Percentiles rank a stretch among this genome's conserved stretches.
Conservation (phyloP, 139 green algal species). For the Volvox reticuliferus region DNA sequence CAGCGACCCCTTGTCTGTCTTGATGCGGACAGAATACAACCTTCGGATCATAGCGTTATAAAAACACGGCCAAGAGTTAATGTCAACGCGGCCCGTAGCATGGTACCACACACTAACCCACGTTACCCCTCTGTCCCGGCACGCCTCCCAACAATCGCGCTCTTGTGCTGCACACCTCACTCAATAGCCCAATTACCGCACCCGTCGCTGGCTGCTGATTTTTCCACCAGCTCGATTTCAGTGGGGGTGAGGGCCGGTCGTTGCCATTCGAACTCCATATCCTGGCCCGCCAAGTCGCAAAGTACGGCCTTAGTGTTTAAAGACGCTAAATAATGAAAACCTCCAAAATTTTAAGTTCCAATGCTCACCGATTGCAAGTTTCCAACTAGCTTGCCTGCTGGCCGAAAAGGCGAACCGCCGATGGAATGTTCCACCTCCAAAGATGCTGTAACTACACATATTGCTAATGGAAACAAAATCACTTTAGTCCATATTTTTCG, state of each 20-base stretch:
- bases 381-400: conserved; percentile 12
- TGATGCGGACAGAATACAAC: conserved; percentile 4
- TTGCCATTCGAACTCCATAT: conserved; percentile 6
- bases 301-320: neutral
- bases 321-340: neutral
- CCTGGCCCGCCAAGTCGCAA: neutral
- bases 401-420: neutral
- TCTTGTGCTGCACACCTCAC: too few relatives aligned
- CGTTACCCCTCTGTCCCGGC: too few relatives aligned
- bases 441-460: neutral
- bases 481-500: neutral
- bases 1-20: neutral
- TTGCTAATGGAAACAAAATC: neutral
- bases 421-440: conserved; percentile 18
- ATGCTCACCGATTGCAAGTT: conserved; percentile 4
- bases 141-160: too few relatives aligned
- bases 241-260: neutral
- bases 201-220: neutral
- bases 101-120: too few relatives aligned
- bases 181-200: neutral
- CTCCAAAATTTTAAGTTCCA: neutral
- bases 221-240: neutral
- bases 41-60: neutral
- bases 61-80: neutral
- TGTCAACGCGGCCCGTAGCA: too few relatives aligned